Evolutionary conservation across 73 alveolate genomes (phyloP).

Genomic region (Paramecium pentaurelia): DNA sequence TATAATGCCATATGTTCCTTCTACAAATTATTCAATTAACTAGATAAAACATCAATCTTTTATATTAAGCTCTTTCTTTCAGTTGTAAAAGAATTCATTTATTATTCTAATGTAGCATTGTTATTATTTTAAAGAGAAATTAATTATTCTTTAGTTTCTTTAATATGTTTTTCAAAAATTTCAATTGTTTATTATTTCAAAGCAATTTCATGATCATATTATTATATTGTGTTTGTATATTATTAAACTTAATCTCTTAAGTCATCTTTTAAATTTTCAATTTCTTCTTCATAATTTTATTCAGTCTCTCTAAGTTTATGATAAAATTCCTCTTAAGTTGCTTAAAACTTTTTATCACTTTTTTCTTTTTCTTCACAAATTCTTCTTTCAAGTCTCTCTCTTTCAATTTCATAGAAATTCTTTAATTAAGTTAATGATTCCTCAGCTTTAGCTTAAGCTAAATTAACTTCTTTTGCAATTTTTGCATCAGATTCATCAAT

Average conservation of each 20-base stretch:
- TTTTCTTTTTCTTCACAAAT: conserved; percentile 73
- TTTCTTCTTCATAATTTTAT: conserved; percentile 57
- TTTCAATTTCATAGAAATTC: conserved; percentile 77
- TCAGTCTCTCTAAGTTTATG: conserved; percentile 47
- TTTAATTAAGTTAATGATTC: conserved; percentile 71
- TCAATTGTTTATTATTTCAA: conserved; percentile 65
- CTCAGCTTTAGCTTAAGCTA: conserved; percentile 61
- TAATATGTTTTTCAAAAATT: conserved; percentile 67
- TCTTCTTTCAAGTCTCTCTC: conserved; percentile 76
- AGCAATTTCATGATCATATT: conserved; percentile 73
- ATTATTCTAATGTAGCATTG: conserved; percentile 59
- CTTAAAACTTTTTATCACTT: conserved; percentile 45
- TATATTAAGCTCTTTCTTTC: conserved; percentile 72
- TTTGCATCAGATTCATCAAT: conserved; percentile 41
- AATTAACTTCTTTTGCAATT: conserved; percentile 37
- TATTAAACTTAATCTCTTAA: conserved; percentile 62
- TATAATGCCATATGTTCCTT: conserved; percentile 74
- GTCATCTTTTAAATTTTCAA: conserved; percentile 67
- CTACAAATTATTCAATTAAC: conserved; percentile 68
- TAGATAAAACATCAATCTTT: conserved; percentile 72
- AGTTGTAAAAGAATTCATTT: conserved; percentile 51
- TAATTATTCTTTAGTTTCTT: conserved; percentile 68
- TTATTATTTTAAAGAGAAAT: conserved; percentile 42
- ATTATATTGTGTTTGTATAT: conserved; percentile 51
- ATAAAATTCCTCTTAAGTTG: conserved; percentile 51